Base-by-base conservation (phyloP, 1,284 basidiomycete species). In the Dichomitus squalens region DNA sequence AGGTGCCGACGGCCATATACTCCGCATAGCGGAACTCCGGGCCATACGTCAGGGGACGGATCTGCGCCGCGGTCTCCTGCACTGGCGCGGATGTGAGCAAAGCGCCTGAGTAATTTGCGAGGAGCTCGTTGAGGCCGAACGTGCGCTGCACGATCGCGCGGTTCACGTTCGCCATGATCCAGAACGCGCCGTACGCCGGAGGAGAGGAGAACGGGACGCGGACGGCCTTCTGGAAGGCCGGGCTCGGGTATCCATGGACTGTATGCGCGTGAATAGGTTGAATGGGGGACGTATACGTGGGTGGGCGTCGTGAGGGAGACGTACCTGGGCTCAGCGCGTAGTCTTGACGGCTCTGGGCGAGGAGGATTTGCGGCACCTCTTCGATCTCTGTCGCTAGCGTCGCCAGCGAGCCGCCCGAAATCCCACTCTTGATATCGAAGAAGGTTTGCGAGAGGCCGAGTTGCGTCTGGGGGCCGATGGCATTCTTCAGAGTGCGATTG, bases 21-120 rank as follows among this genome's bases (percentile, higher is more conserved):
- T 96, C 93, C 49, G 85, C 81, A 69, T 95, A 95, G 31, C 75
- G 75, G 75, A 95, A 92, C 3, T 79, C 66, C 1, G 82, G 74
- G 6, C 89, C 90, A 65, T 93, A 92, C 18, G 76, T 64, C 1
- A 66, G 61, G 53, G 59, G 63, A 20, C 57, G 64, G 54, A 55
- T 63, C 62, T 56, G 61, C 57, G 48, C 65, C 62, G 61, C 38
- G 25, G 60, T 53, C 57, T 57, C 39, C 16, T 41, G 33, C 23
- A 16, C 47, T 12, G 50, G 27, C 23, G 36, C 31, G 16, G 36
- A 36, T 3, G 44, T 12, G 29, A 47, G 44, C 14, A 47, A 7
- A 7, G 31, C 20, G 31, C 9, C 31, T 8, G 44, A 47, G 18
- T 47, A n/a, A 6, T 47, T 29, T 18, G 62, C 43, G 8, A 58